Base-by-base conservation (phyloP, 2,329 filamentous ascomycete genomes). In the Apiospora aurea region DNA sequence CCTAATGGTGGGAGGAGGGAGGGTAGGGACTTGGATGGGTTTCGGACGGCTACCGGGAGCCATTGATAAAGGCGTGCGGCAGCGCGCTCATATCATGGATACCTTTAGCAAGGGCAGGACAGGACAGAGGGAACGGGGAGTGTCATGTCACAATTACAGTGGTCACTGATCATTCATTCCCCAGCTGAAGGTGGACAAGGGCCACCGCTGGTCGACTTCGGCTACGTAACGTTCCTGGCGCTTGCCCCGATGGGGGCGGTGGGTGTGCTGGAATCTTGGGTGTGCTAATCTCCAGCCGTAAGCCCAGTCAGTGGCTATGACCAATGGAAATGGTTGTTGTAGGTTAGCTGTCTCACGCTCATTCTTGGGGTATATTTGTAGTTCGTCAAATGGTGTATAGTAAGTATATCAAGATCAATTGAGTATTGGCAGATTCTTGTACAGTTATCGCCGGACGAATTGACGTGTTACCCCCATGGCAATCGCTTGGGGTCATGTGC, bases 1-100 rank as follows among this genome's bases (percentile, higher is more conserved):
- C 47, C 77, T 75, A 69, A 80, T 79, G 69, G 74, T 73, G 70
- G 79, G 78, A 70, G 79, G 78, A 69, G 78, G 75, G 70, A 77
- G 74, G 75, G 77, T 75, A 67, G 77, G 77, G 73, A 80, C 74
- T 67, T 78, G 74, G 71, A 80, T 76, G 70, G 78, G 76, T 72
- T 77, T 75, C 69, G 77, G 76, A 69, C 74, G 74, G 67, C 73
- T 73, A 71, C 70, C 74, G 71, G 76, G 76, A 75, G 76, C 76
- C 76, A 78, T 78, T 64, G 72, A 70, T 73, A 47, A 57, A 66
- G 46, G 57, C 57, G 57, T n/a, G 57, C 57, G 11, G 57, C 57
- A 13, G 34, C 57, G 57, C 57, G 57, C 34, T 64, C 57, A 64
- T 64, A 64, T 64, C 57, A 64, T 41, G 10, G 29, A 64, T 41